Evolutionary conservation across 768 basidiomycete species (phyloP), one percentile per base, ranked within the genome.

Genomic region (Collybia sordida): DNA sequence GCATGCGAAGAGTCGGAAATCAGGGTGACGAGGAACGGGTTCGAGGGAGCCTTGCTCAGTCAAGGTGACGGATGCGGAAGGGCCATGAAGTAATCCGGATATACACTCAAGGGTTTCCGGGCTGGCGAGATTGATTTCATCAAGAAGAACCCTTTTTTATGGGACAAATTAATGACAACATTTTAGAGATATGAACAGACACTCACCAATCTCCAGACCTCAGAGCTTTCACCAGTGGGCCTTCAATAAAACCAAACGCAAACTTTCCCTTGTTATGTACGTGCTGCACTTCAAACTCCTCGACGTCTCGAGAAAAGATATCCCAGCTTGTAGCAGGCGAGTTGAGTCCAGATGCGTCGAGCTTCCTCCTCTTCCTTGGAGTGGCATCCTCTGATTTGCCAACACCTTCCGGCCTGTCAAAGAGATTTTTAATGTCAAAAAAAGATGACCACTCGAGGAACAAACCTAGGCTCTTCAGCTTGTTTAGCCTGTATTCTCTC

Each of bases 1-100:
- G 65, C 97, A 99, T 3, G 94, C 94, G 61, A 98, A 98, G 4
- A 98, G 77, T 17, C 96, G 89, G 73, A 99, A 99, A 59, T 96
- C 88, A 15, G 93, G 85, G 65, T 99, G 97, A 0, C 97, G 88
- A 42, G 87, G 86, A 23, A 98, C 79, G 1, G 90, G 88, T 58
- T 94, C 91, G 47, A 98, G 69, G 8, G 92, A 88, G 0, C 95
- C 96, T 64, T 94, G 85, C 63, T 98, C 97, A 0, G 93, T 93
- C 49, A 99, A 73, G 0, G 93, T 91, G 57, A 99, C 87, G 1
- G 96, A 98, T 0, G 92, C 83, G 6, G 81, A 83, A 1, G 93
- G 81, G n/a, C 86, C 81, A 53, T 90, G 88, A 15, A 98, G 79
- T 6, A 99, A 76, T n/a, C 85, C 80, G 4, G 94, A 84, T 40